Evolutionary conservation across 192 early-diverging fungal species (phyloP).

Genomic region (Lobosporangium transversale): DNA sequence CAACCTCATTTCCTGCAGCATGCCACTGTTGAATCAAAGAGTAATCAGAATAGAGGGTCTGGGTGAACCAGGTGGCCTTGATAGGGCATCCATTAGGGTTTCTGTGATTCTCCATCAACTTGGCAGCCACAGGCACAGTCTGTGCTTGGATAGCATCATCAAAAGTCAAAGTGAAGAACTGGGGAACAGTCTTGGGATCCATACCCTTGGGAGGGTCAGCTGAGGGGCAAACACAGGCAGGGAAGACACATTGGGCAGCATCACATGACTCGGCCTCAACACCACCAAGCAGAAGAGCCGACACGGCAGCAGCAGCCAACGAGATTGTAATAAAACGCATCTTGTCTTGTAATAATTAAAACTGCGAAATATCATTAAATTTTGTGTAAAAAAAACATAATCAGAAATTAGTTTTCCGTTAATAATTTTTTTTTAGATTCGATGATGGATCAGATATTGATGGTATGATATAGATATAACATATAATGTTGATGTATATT

Average conservation of each 20-base stretch:
- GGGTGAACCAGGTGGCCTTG: conserved; percentile 68
- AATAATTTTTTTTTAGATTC: neutral
- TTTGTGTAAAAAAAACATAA: neutral
- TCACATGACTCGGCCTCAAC: conserved; percentile 55
- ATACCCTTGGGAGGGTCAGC: conserved; percentile 60
- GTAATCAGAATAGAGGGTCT: conserved; percentile 71
- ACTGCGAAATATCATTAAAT: neutral
- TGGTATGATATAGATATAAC: too few relatives aligned
- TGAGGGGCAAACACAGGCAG: conserved; percentile 62
- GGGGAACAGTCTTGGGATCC: conserved; percentile 59
- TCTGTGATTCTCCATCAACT: conserved; percentile 29
- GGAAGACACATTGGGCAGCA: conserved; percentile 58
- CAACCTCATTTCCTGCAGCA: conserved; percentile 71
- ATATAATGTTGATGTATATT: too few relatives aligned
- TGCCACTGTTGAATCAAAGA: conserved; percentile 68
- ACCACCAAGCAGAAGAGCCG: conserved; percentile 12
- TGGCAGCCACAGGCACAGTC: conserved; percentile 25
- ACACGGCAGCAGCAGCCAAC: conserved; percentile 30
- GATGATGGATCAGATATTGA: too few relatives aligned
- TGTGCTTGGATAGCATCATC: conserved; percentile 68
- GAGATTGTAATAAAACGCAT: conserved; percentile 42
- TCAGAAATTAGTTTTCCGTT: conserved; percentile 16
- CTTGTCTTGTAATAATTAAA: neutral
- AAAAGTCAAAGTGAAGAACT: conserved; percentile 70
- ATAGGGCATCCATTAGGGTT: conserved; percentile 69